These are phyloP conservation scores for Chlorella sp. DNA, from an alignment of 139 green algal genomes.

Conservation along the genomic window DNA sequence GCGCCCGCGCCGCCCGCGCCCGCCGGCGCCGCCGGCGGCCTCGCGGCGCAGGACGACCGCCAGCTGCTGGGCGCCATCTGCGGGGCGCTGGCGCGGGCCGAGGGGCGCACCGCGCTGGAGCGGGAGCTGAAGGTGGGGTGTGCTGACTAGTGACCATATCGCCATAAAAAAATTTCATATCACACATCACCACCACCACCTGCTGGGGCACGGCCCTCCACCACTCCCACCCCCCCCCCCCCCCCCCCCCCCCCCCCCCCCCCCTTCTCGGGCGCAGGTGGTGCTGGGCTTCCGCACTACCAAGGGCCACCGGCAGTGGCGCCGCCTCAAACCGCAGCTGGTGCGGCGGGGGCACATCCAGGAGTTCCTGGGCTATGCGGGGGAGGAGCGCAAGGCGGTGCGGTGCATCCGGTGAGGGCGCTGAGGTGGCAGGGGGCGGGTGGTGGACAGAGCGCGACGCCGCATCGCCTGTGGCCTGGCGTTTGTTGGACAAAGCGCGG, in stretches of 20 bases:
- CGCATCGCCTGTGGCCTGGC: too few relatives aligned
- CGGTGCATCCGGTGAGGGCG: conserved; percentile 37
- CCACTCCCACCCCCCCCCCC: neutral
- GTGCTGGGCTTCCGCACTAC: conserved; percentile 39
- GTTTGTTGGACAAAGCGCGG: too few relatives aligned
- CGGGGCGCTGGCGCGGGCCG: conserved; percentile 25
- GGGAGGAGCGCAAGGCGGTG: conserved; percentile 19
- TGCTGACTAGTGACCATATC: neutral
- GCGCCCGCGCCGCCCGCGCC: too few relatives aligned
- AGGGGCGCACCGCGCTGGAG: conserved; percentile 42
- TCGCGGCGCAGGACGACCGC: conserved; percentile 38
- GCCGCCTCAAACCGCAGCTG: conserved; percentile 44
- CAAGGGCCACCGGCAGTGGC: conserved; percentile 50
- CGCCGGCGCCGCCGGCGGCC: too few relatives aligned
- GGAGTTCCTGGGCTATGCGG: conserved; percentile 25
- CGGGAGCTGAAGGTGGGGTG: conserved; percentile 51
- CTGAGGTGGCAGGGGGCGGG: neutral
- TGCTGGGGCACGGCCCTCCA: neutral
- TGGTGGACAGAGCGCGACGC: too few relatives aligned
- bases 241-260: neutral
- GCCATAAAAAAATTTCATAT: neutral
- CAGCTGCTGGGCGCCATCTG: conserved; percentile 32
- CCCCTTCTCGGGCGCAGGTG: neutral
- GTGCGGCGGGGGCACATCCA: conserved; percentile 37
- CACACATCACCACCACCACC: neutral